These are phyloP conservation scores for Komagataea norvegica DNA, from an alignment of 1,139 yeast species.

Conservation along the genomic window DNA sequence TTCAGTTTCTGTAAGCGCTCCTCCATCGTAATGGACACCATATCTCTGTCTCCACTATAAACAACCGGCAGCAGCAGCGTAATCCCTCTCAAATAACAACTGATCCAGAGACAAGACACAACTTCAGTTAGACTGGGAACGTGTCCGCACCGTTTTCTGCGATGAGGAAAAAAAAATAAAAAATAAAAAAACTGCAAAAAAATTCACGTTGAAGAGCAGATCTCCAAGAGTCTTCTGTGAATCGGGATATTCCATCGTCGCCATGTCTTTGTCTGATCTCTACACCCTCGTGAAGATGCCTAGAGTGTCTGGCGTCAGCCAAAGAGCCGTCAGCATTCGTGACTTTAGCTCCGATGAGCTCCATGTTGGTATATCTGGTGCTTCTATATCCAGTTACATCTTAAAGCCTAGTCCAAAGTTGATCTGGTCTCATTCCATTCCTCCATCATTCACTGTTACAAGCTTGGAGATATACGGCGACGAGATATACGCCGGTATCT, in stretches of 20 bases:
- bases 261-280: conserved; percentile 23
- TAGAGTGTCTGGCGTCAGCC: conserved; percentile 17
- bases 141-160: conserved; percentile 4
- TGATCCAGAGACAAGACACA: too few relatives aligned
- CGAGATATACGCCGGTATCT: conserved; percentile 34
- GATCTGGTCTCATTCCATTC: conserved; percentile 66
- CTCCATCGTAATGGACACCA: conserved; percentile 5
- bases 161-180: conserved; percentile 7
- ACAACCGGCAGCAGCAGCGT: too few relatives aligned
- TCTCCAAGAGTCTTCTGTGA: too few relatives aligned
- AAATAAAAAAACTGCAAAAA: background rate
- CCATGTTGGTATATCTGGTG: conserved; percentile 69
- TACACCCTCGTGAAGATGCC: conserved; percentile 24
- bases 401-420: conserved; percentile 79
- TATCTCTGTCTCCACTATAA: background rate
- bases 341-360: conserved; percentile 26
- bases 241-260: background rate
- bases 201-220: background rate
- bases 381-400: conserved; percentile 66
- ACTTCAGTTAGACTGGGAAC: too few relatives aligned
- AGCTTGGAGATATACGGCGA: conserved; percentile 12
- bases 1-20: conserved; percentile 26
- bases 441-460: conserved; percentile 52
- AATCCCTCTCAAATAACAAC: too few relatives aligned
- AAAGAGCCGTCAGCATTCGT: conserved; percentile 15